Evolutionary conservation across 2,329 filamentous ascomycete genomes (phyloP), one percentile per base, ranked within the genome.

Genomic region (Xylariaceae sp.): DNA sequence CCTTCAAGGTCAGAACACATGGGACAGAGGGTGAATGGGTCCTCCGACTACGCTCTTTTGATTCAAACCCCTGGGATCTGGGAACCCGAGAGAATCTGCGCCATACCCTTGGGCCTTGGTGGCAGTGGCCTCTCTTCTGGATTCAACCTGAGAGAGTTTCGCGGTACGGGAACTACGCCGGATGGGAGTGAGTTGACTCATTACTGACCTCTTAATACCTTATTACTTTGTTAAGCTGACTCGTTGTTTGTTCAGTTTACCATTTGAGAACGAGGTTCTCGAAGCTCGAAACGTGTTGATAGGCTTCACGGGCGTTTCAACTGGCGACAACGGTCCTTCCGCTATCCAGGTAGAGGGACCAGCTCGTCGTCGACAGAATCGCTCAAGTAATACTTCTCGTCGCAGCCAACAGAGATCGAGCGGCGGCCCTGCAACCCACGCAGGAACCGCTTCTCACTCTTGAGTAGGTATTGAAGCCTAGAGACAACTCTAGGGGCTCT

Each of bases 121-220:
- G 42, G 42, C 26, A 32, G 16, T 45, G 42, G 42, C 42, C 26
- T 32, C 18, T 45, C 42, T 45, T 45, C 26, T 45, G 42, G 42
- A 45, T 45, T 30, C 42, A 45, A 10, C 42, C 42, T 15, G 6
- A 6, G 3, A 45, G 42, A 33, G 42, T 45, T 15, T 18, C 18
- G 26, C 29, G 29, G 6, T 45, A 45, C 26, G 16, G 26, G n/a
- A 32, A 32, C 26, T 33, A 33, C 16, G 42, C 39, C 6, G 24
- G 24, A 41, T 41, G 20, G 20, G 39, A 41, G 39, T 41, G 26
- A 24, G 39, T 41, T 16, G 4, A n/a, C 21, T 21, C 18, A n/a
- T n/a, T n/a, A n/a, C n/a, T n/a, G 8, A 11, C 21, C n/a, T 37
- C 35, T 18, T 9, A 4, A 18, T 4, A n/a, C n/a, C n/a, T n/a